Base-by-base conservation (phyloP, 805 yeast species). In the Hanseniaspora lindneri region DNA sequence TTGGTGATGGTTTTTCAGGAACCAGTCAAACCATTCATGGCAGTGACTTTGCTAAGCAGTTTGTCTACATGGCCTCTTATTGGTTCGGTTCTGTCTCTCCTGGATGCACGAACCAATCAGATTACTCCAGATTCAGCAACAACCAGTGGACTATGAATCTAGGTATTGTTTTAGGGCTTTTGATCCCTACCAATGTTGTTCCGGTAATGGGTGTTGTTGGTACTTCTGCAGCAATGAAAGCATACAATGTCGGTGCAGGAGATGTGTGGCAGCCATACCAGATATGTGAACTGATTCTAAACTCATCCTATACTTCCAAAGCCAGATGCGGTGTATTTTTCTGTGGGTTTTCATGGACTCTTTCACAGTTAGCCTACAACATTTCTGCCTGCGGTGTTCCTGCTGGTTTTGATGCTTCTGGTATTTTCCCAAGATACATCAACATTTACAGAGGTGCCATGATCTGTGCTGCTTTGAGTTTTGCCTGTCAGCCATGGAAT, bases 341-440 rank as follows among this genome's bases (percentile, higher is more conserved):
- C 54, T 60, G 66, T 48, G 72, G 72, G 4, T 51, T 65, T 1
- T 61, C 69, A 3, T 63, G 68, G 47, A 58, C 60, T 11, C 41
- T 62, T 24, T 64, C 70, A 4, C 73, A 69, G 51, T 54, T 69
- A 44, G 60, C 68, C 11, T 65, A 68, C 53, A 68, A 67, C 47
- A 62, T 67, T 21, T 59, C 67, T 17, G 65, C 66, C 36, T 62
- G 66, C 44, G 69, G 70, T 32, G 60, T 63, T 50, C 66, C 67
- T 2, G 74, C 73, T 44, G 72, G 73, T 41, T 67, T 68, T 70
- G 71, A 67, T 58, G 54, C 67, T 39, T 60, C 71, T 6, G 72
- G 70, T 41, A 34, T 68, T 3, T 56, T 60, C 19, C 72, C 72
- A 19, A 64, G 60, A 51, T 67, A 62, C 49, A 61, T 69, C 49